phyloP scores from a whole-genome alignment of 257 asterid genomes.

The Cinchona pubescens region DNA sequence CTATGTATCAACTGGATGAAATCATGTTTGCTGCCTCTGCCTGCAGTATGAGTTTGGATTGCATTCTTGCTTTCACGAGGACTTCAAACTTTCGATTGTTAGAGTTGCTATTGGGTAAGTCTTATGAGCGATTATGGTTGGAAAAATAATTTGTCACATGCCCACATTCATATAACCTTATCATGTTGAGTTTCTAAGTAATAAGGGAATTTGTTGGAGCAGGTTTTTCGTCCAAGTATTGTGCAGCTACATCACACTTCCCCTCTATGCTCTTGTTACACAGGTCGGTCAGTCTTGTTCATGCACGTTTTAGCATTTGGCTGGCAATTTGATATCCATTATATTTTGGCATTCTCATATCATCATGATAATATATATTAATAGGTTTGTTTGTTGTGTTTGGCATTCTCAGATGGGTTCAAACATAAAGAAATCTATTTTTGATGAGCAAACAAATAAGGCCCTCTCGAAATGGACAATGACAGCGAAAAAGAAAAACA shows the following conservation, averaged over 20 bases:
- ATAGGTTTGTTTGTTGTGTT: background rate
- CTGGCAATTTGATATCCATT: too few species aligned
- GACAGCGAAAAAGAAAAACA: slow-evolving; percentile 52
- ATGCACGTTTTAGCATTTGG: background rate
- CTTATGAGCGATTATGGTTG: background rate
- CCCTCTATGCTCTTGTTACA: slow-evolving; percentile 90
- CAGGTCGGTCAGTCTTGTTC: slow-evolving; percentile 51
- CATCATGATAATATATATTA: background rate
- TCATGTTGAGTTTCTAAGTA: background rate
- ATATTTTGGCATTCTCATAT: too few species aligned
- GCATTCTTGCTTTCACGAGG: slow-evolving; percentile 75
- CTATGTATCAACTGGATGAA: background rate
- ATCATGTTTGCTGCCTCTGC: background rate
- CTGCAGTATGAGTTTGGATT: slow-evolving; percentile 93
- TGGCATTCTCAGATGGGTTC: slow-evolving; percentile 73
- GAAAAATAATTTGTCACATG: background rate
- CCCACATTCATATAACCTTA: background rate
- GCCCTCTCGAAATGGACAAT: slow-evolving; percentile 86
- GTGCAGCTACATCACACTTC: slow-evolving; percentile 94
- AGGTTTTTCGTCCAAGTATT: slow-evolving; percentile 71
- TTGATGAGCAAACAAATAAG: slow-evolving; percentile 89
- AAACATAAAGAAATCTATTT: slow-evolving; percentile 77
- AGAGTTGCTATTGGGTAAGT: slow-evolving; percentile 82
- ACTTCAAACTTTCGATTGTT: slow-evolving; percentile 48
- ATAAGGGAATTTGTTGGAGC: slow-evolving; percentile 22